Evolutionary conservation across 306 rosid species (phyloP).

Genomic region (Glycine soja): DNA sequence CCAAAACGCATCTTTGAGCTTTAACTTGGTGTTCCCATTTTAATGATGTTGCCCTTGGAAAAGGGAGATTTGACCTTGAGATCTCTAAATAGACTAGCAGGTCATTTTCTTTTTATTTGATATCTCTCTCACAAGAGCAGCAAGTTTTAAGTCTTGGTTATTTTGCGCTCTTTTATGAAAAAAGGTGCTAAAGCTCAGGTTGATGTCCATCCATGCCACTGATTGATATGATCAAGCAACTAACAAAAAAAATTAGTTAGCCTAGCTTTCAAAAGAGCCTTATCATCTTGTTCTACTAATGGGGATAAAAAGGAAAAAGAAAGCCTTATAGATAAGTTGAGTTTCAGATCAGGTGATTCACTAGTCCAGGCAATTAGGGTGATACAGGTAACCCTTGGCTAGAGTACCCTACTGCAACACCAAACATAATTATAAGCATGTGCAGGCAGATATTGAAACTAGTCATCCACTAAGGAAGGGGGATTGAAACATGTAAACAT

Average conservation of each 20-base stretch:
- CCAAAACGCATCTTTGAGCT: constrained; percentile 8
- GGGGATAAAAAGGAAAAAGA: constrained; percentile 36
- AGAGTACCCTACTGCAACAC: constrained; percentile 19
- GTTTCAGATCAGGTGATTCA: constrained; percentile 13
- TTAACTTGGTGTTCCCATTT: constrained; percentile 6
- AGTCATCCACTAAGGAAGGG: neutral
- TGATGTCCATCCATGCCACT: constrained; percentile 19
- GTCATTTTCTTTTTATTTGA: constrained; percentile 10
- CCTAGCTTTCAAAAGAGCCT: constrained; percentile 16
- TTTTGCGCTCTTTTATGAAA: neutral
- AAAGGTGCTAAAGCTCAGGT: constrained; percentile 1
- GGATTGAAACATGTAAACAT: neutral
- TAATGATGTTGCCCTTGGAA: neutral
- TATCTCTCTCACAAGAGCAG: constrained; percentile 25
- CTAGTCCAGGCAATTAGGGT: neutral
- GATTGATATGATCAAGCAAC: constrained; percentile 4
- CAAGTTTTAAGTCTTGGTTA: neutral
- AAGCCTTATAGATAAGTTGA: constrained; percentile 6
- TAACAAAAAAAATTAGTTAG: neutral
- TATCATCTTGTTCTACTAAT: constrained; percentile 25
- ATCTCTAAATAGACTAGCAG: constrained; percentile 25
- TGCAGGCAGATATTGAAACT: neutral
- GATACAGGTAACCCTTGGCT: constrained; percentile 7
- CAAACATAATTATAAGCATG: constrained; percentile 16
- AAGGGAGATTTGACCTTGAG: constrained; percentile 26